Conservation (phyloP, 1,139 yeast genomes). For the Pichia norvegensis region DNA sequence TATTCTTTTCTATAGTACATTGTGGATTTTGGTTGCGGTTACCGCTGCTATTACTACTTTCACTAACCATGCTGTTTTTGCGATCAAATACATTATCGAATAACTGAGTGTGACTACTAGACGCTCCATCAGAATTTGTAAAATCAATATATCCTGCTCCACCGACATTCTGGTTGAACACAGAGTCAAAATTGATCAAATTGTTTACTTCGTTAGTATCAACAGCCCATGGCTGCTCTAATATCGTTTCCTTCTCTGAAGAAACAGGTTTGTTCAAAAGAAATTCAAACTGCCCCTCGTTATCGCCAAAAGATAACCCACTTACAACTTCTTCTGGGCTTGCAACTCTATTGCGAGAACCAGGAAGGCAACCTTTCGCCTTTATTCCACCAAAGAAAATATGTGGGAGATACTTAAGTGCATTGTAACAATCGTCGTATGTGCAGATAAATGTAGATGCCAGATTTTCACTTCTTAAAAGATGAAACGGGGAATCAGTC, state of each 20-base stretch:
- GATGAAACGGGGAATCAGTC: conserved; percentile 58
- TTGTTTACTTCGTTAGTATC: not conserved
- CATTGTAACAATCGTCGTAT: conserved; percentile 52
- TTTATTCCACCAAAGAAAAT: conserved; percentile 48
- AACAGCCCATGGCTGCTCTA: not conserved
- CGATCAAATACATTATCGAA: not conserved
- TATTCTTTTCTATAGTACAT: not conserved
- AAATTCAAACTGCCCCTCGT: conserved; percentile 7
- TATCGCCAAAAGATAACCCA: conserved; percentile 1
- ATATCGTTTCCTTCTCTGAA: not conserved
- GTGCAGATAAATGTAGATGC: conserved; percentile 57
- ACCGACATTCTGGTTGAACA: not conserved
- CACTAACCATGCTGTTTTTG: not conserved
- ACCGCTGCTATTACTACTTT: not conserved
- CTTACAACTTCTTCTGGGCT: conserved; percentile 10
- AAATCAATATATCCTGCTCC: not conserved
- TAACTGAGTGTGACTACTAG: not conserved
- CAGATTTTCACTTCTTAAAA: conserved; percentile 46
- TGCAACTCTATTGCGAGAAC: conserved; percentile 25
- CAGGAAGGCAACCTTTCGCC: conserved; percentile 54
- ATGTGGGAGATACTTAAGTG: conserved; percentile 42
- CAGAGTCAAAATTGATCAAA: not conserved
- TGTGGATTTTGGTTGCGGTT: not conserved
- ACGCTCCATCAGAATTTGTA: not conserved
- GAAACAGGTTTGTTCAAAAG: conserved; percentile 8